These are phyloP conservation scores for Microdochium nivale DNA, from an alignment of 2,329 filamentous ascomycete genomes.

Conservation along the genomic window DNA sequence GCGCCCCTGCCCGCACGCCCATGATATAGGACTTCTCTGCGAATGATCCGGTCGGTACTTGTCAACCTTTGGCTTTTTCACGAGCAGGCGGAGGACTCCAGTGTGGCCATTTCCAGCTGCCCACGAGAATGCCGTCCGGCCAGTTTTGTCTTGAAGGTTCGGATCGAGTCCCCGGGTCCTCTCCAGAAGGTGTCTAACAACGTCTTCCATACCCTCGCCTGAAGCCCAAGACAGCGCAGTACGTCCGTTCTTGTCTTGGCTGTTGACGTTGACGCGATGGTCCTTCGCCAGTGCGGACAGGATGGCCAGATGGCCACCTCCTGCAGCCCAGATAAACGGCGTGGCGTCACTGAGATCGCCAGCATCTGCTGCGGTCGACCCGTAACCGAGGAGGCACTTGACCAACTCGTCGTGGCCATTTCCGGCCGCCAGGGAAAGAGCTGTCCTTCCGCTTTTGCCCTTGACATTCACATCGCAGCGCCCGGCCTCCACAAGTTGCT, in stretches of 20 bases:
- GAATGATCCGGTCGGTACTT: constrained; percentile 18
- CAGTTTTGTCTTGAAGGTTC: constrained; percentile 18
- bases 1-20: constrained; percentile 16
- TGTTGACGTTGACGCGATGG: constrained; percentile 16
- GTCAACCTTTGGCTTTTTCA: constrained; percentile 14
- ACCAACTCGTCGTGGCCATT: constrained; percentile 21
- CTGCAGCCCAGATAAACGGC: constrained; percentile 21
- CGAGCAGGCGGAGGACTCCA: constrained; percentile 13
- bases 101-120: constrained; percentile 17
- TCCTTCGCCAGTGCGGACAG: constrained; percentile 13
- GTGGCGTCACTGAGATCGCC: constrained; percentile 17
- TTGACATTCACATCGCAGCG: constrained; percentile 12
- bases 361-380: constrained; percentile 10
- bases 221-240: constrained; percentile 25
- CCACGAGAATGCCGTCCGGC: constrained; percentile 21
- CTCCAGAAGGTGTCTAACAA: constrained; percentile 14
- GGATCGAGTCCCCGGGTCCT: constrained; percentile 12
- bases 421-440: constrained; percentile 22
- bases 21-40: constrained; percentile 21
- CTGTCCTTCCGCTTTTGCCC: constrained; percentile 15
- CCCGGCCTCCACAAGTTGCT: constrained; percentile 14
- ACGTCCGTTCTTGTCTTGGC: constrained; percentile 19
- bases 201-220: constrained; percentile 14
- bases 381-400: constrained; percentile 12
- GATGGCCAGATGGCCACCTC: constrained; percentile 15